Conservation (phyloP, 441 rosid genomes). For the Populus trichocarpa region DNA sequence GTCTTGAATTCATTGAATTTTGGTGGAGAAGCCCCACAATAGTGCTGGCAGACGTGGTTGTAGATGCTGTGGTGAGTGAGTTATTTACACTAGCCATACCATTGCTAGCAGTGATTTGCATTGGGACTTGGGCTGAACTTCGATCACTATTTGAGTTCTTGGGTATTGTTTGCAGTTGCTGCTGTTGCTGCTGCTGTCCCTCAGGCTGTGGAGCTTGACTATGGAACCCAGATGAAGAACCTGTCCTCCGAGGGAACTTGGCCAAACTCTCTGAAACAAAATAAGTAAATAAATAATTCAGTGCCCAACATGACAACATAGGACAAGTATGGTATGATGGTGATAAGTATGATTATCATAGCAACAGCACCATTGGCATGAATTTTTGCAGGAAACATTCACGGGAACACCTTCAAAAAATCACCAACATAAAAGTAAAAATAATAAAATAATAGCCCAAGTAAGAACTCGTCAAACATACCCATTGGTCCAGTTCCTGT, state of each 20-base stretch:
- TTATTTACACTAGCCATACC: slow-evolving; percentile 54
- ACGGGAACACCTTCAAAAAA: background rate
- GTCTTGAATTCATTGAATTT: slow-evolving; percentile 85
- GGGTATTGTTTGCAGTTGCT: slow-evolving; percentile 48
- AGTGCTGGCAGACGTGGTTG: slow-evolving; percentile 65
- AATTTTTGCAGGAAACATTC: background rate
- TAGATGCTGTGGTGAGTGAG: slow-evolving; percentile 50
- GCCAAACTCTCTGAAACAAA: slow-evolving; percentile 76
- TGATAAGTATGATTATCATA: background rate
- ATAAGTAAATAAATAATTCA: background rate
- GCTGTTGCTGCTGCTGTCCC: slow-evolving; percentile 57
- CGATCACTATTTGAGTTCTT: slow-evolving; percentile 54
- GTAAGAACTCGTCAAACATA: slow-evolving; percentile 33
- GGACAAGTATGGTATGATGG: background rate
- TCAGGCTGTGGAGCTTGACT: slow-evolving; percentile 58
- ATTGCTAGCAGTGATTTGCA: slow-evolving; percentile 54
- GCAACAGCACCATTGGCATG: background rate
- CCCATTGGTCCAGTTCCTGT: slow-evolving; percentile 94
- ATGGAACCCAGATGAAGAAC: slow-evolving; percentile 51
- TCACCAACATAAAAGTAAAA: background rate
- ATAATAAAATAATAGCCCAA: background rate
- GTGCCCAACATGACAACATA: background rate
- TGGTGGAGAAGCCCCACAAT: slow-evolving; percentile 86
- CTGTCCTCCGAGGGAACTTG: slow-evolving; percentile 80
- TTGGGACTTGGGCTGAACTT: slow-evolving; percentile 47